Evolutionary conservation across 2,329 filamentous ascomycete genomes (phyloP).

Genomic region (Diaporthe destruens): DNA sequence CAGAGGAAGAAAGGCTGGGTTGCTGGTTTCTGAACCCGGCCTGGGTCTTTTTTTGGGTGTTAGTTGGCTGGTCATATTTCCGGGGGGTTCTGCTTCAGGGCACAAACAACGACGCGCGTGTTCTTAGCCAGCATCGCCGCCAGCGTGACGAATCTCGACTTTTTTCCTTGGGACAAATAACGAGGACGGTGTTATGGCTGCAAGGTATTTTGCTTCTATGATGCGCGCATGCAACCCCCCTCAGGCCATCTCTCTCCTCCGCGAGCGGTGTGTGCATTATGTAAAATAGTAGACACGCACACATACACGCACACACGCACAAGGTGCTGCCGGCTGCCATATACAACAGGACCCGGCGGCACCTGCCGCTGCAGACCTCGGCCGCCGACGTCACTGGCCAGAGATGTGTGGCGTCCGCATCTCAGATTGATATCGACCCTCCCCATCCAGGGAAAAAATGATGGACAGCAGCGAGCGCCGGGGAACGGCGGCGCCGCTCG

Average conservation of each 20-base stretch:
- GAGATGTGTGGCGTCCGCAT: conserved; percentile 15
- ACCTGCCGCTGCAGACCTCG: conserved; percentile 9
- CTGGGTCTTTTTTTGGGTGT: neutral
- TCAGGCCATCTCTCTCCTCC: neutral
- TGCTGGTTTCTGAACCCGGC: neutral
- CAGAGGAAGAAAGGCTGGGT: neutral
- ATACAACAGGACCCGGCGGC: conserved; percentile 4
- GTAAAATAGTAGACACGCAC: neutral
- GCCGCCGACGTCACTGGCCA: conserved; percentile 27
- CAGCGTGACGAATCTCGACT: conserved; percentile 3
- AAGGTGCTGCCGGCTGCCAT: neutral
- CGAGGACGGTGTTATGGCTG: neutral
- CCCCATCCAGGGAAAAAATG: neutral
- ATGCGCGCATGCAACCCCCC: neutral
- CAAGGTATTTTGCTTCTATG: conserved; percentile 5
- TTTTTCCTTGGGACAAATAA: neutral
- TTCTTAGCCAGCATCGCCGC: conserved; percentile 26
- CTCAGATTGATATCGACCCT: conserved; percentile 13
- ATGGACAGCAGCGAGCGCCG: neutral
- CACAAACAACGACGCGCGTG: neutral
- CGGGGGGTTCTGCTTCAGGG: neutral
- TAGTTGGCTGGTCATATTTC: neutral
- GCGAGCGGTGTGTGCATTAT: conserved; percentile 12
- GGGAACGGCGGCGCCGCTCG: neutral
- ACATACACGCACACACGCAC: too few relatives aligned